These are phyloP conservation scores for Amanita pseudoporphyria DNA, from an alignment of 768 basidiomycete genomes.

Conservation along the genomic window DNA sequence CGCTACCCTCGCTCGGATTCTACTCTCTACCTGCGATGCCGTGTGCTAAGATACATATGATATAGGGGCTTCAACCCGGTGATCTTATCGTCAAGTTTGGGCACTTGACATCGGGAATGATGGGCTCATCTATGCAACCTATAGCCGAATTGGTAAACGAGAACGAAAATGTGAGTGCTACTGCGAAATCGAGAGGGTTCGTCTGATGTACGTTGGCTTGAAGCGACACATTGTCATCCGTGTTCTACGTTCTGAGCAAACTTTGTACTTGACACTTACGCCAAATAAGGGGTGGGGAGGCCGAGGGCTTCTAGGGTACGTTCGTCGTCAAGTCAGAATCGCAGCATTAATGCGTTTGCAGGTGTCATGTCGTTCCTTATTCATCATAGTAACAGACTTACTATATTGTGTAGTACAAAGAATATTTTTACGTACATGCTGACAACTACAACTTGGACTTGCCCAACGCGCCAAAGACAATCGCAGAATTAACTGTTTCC, in stretches of 20 bases:
- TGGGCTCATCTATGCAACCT: conserved; percentile 48
- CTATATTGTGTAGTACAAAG: neutral
- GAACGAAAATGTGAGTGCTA: conserved; percentile 62
- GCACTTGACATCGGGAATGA: conserved; percentile 41
- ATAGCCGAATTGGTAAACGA: conserved; percentile 65
- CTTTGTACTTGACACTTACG: conserved; percentile 43
- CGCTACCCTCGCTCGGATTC: neutral
- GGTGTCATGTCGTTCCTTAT: conserved; percentile 57
- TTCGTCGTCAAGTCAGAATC: conserved; percentile 1
- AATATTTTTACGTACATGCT: conserved; percentile 7
- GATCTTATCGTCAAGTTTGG: conserved; percentile 76
- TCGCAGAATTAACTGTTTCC: conserved; percentile 17
- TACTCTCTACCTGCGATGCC: no score
- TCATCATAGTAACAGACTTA: conserved; percentile 12
- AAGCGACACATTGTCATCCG: conserved; percentile 53
- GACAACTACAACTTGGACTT: conserved; percentile 16
- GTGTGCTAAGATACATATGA: no score
- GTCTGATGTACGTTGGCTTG: neutral
- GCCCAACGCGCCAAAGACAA: conserved; percentile 25
- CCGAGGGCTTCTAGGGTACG: conserved; percentile 74
- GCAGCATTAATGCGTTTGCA: conserved; percentile 13
- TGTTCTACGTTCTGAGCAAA: conserved; percentile 41
- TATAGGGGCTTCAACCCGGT: conserved; percentile 55
- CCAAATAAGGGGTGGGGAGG: conserved; percentile 83
- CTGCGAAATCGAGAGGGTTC: neutral